phyloP scores from a whole-genome alignment of 768 basidiomycete genomes.

The Royoungia palumana region DNA sequence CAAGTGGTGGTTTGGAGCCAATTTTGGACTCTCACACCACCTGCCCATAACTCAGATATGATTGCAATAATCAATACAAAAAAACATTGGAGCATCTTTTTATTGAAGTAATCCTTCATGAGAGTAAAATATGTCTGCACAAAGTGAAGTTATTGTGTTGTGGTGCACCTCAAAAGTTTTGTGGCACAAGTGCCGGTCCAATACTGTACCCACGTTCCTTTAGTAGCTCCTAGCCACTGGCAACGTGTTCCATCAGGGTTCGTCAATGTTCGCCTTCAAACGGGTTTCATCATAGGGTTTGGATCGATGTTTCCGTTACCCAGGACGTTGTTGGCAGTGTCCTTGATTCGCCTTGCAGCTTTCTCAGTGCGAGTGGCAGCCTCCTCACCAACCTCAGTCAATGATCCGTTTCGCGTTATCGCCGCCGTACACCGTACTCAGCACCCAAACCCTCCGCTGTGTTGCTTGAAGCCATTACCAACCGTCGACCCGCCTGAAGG shows the following conservation, averaged over 20 bases:
- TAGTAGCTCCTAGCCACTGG: too few species aligned
- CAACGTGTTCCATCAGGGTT: not conserved
- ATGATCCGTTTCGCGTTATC: slow-evolving; percentile 64
- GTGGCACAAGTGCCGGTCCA: too few species aligned
- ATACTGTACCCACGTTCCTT: too few species aligned
- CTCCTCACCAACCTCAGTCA: slow-evolving; percentile 35
- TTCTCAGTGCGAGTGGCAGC: slow-evolving; percentile 34
- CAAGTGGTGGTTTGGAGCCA: too few species aligned
- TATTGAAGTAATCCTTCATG: too few species aligned
- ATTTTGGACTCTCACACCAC: too few species aligned
- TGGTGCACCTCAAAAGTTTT: too few species aligned
- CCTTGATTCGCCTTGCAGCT: slow-evolving; percentile 34
- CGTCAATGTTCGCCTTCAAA: slow-evolving; percentile 7
- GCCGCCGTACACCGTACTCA: slow-evolving; percentile 41
- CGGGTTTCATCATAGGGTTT: not conserved
- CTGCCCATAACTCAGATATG: too few species aligned
- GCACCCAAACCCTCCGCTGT: slow-evolving; percentile 57
- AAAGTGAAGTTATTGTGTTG: too few species aligned
- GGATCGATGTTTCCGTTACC: slow-evolving; percentile 13
- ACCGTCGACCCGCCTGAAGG: slow-evolving; percentile 39
- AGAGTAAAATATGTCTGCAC: too few species aligned
- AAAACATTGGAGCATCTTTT: too few species aligned
- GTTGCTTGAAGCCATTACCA: slow-evolving; percentile 58
- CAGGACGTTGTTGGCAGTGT: slow-evolving; percentile 26
- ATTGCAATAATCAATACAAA: too few species aligned